These are phyloP conservation scores for Aeschynomene evenia DNA, from an alignment of 306 rosid genomes.

Conservation along the genomic window DNA sequence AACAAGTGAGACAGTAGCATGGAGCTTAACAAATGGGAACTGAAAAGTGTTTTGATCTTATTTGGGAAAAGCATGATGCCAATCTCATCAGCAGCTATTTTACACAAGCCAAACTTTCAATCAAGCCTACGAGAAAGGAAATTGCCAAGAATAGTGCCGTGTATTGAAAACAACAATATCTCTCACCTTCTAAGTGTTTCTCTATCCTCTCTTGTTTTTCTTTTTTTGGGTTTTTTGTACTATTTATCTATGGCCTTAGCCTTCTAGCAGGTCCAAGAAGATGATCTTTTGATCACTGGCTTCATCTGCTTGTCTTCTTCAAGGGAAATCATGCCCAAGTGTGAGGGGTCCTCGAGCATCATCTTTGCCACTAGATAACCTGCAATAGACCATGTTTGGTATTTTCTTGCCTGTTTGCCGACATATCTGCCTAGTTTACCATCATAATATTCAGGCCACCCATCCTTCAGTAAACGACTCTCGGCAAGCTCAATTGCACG, in stretches of 20 bases:
- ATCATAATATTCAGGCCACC: slow-evolving; percentile 92
- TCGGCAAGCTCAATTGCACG: slow-evolving; percentile 84
- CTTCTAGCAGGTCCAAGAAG: slow-evolving; percentile 78
- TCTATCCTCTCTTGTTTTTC: too few relatives aligned
- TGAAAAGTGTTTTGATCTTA: slow-evolving; percentile 40
- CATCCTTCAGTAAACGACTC: slow-evolving; percentile 77
- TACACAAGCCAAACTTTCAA: slow-evolving; percentile 63
- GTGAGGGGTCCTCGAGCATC: slow-evolving; percentile 94
- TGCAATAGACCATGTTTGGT: slow-evolving; percentile 94
- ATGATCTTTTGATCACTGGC: slow-evolving; percentile 73
- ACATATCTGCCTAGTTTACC: slow-evolving; percentile 82
- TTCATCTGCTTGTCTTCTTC: slow-evolving; percentile 96
- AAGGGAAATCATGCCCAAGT: slow-evolving; percentile 85
- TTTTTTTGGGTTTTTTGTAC: slow-evolving; percentile 34
- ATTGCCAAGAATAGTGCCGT: slow-evolving; percentile 50
- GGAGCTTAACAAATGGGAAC: slow-evolving; percentile 30
- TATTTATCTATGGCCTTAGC: slow-evolving; percentile 38
- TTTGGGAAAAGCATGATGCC: slow-evolving; percentile 45
- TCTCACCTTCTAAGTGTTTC: slow-evolving; percentile 50
- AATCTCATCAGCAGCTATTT: slow-evolving; percentile 54
- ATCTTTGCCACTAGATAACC: slow-evolving; percentile 91
- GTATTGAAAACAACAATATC: slow-evolving; percentile 44
- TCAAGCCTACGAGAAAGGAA: slow-evolving; percentile 49
- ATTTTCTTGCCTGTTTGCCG: slow-evolving; percentile 87
- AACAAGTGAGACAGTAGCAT: slow-evolving; percentile 24